Percentiles rank a stretch among this genome's conserved stretches.
Evolutionary conservation across 306 rosid species (phyloP).

Genomic region (Cercis canadensis): DNA sequence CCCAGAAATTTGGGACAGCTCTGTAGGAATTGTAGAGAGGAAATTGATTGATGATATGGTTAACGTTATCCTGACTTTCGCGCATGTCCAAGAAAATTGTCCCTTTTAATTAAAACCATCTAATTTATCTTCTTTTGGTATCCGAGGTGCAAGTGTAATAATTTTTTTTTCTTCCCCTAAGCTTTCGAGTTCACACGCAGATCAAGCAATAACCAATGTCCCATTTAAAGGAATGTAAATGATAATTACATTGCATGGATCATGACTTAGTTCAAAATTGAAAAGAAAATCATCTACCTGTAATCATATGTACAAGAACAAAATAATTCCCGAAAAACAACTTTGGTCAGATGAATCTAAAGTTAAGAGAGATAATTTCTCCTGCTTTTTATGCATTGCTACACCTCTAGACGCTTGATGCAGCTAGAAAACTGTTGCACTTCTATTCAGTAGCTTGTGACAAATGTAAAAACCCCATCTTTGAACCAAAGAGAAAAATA

Average conservation of each 20-base stretch:
- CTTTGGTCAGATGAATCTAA: constrained; percentile 33
- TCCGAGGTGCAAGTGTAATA: too few species aligned
- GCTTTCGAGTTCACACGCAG: too few species aligned
- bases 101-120: too few species aligned
- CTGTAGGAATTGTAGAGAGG: too few species aligned
- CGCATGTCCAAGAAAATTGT: neutral
- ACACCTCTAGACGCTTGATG: constrained; percentile 31
- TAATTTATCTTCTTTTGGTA: too few species aligned
- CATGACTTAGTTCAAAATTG: neutral
- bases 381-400: constrained; percentile 13
- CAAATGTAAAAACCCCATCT: constrained; percentile 1
- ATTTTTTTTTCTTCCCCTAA: too few species aligned
- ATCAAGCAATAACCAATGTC: too few species aligned
- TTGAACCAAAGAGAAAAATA: constrained; percentile 34
- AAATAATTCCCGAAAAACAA: neutral
- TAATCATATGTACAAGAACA: constrained; percentile 34
- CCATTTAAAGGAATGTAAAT: too few species aligned
- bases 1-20: neutral
- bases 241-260: constrained; percentile 10
- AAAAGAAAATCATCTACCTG: neutral
- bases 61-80: neutral
- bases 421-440: constrained; percentile 18
- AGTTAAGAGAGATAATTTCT: neutral
- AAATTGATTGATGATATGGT: neutral
- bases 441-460: constrained; percentile 22